Base-by-base conservation (phyloP, 768 basidiomycete genomes). In the Pleurotus platypus region DNA sequence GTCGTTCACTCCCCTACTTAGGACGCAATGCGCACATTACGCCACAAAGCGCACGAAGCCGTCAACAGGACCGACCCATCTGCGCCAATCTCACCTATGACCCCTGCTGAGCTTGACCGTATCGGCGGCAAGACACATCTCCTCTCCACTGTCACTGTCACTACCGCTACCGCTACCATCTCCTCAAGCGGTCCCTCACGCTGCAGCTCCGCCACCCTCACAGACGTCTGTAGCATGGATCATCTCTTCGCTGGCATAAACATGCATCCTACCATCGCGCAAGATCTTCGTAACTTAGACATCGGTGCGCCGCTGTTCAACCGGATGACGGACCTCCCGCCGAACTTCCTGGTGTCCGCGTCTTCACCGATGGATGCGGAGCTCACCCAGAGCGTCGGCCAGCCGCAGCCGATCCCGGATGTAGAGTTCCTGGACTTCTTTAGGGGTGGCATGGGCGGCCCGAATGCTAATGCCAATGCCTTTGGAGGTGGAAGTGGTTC, bases 81-180 rank as follows among this genome's bases (percentile, higher is more conserved):
- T 27, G 62, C 65, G 58, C 49, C 61, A 3, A 59, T 59, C 26
- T 58, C 53, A 37, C 26, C 51, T 6, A 62, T 79, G 51, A 71
- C 74, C 3, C 64, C 73, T 26, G 70, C 71, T 1, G 84, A 86
- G 54, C 77, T 86, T 22, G 80, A 84, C 60, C 75, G 82, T 24
- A 67, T 85, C 42, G 78, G 78, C 20, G 85, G 85, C 2, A 79
- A 75, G 61, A 86, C 85, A 0, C 70, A 72, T 59, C 63, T 80
- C 3, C 70, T 80, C 37, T 66, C 75, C 7, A 58, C 61, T 0
- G 60, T 57, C 15, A 42, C 62, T 3, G 48, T 42, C 16, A 54
- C 60, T 18, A 55, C 53, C 11, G 46, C 57, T 30, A 57, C 63
- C 1, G 30, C 30, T 16, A 11, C 30, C 9, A 35, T 8, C 30